A percentile compares a stretch with the other conserved stretches of the same genome.
Conservation (phyloP, 2,329 filamentous ascomycete species). For the Aspergillus oerlinghausenensis region DNA sequence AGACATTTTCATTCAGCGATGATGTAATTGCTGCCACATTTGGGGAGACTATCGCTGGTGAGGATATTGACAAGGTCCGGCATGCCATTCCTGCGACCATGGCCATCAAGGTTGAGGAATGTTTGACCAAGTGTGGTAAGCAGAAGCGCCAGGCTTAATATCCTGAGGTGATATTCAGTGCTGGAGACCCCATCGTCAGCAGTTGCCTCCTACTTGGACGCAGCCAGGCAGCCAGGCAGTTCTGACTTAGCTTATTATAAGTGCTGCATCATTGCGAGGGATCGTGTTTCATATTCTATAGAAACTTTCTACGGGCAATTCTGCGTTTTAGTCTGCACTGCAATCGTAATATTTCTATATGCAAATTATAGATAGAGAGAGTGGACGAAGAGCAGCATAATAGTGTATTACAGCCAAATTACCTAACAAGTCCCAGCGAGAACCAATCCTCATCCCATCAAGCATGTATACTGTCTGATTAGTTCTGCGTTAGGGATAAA, state of each 20-base stretch:
- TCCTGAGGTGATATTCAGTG: neutral
- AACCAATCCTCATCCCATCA: too few species aligned
- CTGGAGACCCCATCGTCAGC: neutral
- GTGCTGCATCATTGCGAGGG: too few species aligned
- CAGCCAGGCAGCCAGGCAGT: neutral
- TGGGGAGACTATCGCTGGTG: constrained; percentile 17
- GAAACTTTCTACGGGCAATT: too few species aligned
- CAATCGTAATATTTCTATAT: too few species aligned
- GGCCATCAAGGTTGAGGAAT: constrained; percentile 20
- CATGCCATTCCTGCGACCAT: constrained; percentile 13
- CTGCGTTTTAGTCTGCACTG: too few species aligned
- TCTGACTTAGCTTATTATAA: neutral
- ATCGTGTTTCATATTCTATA: too few species aligned
- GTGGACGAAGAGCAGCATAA: too few species aligned
- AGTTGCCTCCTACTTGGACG: neutral
- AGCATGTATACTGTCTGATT: too few species aligned
- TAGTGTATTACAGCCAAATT: too few species aligned
- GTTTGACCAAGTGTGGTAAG: constrained; percentile 20
- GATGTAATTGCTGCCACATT: constrained; percentile 17
- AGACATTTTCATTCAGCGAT: constrained; percentile 17
- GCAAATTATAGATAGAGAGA: too few species aligned
- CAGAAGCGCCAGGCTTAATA: constrained; percentile 13
- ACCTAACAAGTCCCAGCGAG: constrained; percentile 1
- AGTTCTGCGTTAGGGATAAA: too few species aligned
- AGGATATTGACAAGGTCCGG: constrained; percentile 19